Evolutionary conservation across 208 protist species (phyloP), one percentile per base, ranked within the genome.

Genomic region (Wallacemonas sp.): DNA sequence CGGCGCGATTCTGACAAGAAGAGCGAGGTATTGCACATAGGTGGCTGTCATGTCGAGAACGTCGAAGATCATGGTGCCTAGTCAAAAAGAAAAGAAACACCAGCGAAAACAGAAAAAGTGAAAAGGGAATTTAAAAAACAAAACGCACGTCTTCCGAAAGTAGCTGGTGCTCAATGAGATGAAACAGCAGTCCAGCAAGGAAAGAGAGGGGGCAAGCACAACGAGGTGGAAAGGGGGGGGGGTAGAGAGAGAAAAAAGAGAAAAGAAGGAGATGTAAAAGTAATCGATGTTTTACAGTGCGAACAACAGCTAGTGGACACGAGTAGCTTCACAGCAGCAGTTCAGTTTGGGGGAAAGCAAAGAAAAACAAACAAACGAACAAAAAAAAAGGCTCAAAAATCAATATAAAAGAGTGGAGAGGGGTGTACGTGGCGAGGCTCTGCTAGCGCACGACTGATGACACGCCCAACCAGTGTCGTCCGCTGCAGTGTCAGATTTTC

Each of bases 1-100:
- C 1, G 83, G 76, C 1, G 79, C 67, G 27, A 90, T 72, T 1
- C 63, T 68, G 1, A 93, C 38, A 2, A 93, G 73, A 24, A 91
- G 73, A 9, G 66, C 66, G 30, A 93, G 39, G 58, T 89, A 91
- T 72, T 93, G 87, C 19, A 89, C 61, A 71, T 91, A 93, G 38
- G 82, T 60, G 59, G 73, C 48, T 10, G 77, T 81, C 73, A 93
- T 88, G 26, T 91, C 83, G 17, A 88, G 19, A 10, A 93, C 57
- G 71, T 92, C 85, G 70, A 79, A 77, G 57, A 89, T 84, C 77
- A 84, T 88, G 4, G 30, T 63, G 26, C 30, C 17, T 5, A 63
- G 24, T 42, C 8, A 45, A 45, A 46, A 30, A 30, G 13, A 38
- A 45, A 70, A 64, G 57, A 45, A 10, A 48, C 63, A 70, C 15